Percentiles rank a stretch among this genome's conserved stretches.
Conservation (phyloP, 306 rosid genomes). For the Elaeagnus macrophylla region DNA sequence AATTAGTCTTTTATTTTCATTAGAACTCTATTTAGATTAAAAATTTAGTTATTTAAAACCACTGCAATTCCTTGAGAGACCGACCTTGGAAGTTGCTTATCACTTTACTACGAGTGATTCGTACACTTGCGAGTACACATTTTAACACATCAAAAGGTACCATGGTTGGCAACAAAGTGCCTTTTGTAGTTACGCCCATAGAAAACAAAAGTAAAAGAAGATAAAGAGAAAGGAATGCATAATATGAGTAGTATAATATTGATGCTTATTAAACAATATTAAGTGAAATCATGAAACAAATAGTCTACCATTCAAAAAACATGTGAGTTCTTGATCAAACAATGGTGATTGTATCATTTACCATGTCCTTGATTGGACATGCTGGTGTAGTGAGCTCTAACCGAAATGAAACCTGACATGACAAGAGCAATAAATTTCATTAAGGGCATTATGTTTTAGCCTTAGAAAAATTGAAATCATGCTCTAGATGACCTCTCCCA, state of each 20-base stretch:
- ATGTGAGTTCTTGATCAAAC: slow-evolving; percentile 61
- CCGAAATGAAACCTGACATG: slow-evolving; percentile 93
- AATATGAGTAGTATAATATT: slow-evolving; percentile 22
- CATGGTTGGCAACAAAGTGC: too few relatives aligned
- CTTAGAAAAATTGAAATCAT: slow-evolving; percentile 24
- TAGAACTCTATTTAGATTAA: too few relatives aligned
- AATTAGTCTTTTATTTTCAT: too few relatives aligned
- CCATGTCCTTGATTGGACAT: slow-evolving; percentile 99
- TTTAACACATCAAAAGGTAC: too few relatives aligned
- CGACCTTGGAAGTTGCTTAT: too few relatives aligned
- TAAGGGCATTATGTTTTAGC: slow-evolving; percentile 33
- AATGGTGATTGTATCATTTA: slow-evolving; percentile 79
- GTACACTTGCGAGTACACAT: too few relatives aligned
- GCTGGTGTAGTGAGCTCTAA: slow-evolving; percentile 99
- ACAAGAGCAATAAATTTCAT: slow-evolving; percentile 14
- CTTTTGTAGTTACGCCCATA: too few relatives aligned
- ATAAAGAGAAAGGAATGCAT: background rate
- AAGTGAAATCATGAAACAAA: slow-evolving; percentile 30
- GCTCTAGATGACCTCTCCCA: slow-evolving; percentile 77
- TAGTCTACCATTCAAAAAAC: slow-evolving; percentile 64
- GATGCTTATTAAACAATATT: slow-evolving; percentile 10
- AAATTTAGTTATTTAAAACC: too few relatives aligned
- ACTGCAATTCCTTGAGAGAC: too few relatives aligned
- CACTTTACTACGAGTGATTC: too few relatives aligned
- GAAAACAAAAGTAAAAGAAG: too few relatives aligned